These are phyloP conservation scores for Daldinia decipiens DNA, from an alignment of 495 filamentous ascomycete species.

Conservation along the genomic window DNA sequence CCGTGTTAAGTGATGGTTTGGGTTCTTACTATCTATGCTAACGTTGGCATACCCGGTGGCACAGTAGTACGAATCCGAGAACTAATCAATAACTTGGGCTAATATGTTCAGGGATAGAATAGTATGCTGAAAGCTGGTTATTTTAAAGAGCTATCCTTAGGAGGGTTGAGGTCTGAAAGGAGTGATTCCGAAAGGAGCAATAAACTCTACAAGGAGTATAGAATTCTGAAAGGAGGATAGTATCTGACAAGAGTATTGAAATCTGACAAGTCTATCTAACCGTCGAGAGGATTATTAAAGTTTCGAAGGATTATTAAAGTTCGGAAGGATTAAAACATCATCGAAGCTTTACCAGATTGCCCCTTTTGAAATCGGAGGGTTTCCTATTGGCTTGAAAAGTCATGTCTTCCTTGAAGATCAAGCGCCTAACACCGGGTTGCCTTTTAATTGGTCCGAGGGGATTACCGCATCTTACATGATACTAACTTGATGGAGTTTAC, in stretches of 20 bases:
- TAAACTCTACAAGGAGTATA: not conserved
- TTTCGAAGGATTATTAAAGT: conserved; percentile 1
- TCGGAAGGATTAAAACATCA: conserved; percentile 1
- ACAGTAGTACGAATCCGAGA: not conserved
- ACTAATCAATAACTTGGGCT: not conserved
- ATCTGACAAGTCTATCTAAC: not conserved
- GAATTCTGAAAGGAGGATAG: not conserved
- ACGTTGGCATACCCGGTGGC: conserved; percentile 1
- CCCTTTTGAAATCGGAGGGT: conserved; percentile 6
- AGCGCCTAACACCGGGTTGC: not conserved
- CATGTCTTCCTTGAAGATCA: not conserved
- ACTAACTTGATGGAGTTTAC: conserved; percentile 7
- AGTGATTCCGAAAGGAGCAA: conserved; percentile 5
- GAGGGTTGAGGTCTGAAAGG: not conserved
- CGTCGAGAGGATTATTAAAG: conserved; percentile 3
- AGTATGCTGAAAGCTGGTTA: not conserved
- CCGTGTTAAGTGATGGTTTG: not conserved
- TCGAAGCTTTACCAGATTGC: not conserved
- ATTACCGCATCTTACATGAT: not conserved
- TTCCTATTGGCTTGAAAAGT: not conserved
- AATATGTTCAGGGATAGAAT: not conserved
- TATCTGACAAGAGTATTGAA: not conserved
- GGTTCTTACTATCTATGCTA: not conserved
- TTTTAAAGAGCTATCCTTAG: not conserved
- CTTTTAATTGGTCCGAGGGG: not conserved